Conservation (phyloP, 2,329 filamentous ascomycete species). For the Ophiosphaerella korrae region DNA sequence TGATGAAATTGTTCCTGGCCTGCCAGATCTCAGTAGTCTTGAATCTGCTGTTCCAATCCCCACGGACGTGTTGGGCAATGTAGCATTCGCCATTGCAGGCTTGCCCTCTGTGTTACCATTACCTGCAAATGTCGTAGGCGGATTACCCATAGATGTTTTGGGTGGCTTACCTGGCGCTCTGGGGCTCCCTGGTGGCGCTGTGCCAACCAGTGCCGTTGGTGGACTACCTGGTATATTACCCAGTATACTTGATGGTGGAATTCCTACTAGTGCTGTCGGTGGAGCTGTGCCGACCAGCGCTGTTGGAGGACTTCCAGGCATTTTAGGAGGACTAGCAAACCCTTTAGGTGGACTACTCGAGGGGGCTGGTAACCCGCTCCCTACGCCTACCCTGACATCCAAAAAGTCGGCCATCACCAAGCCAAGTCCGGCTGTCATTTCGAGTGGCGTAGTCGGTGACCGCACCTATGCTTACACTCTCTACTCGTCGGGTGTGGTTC, state of each 20-base stretch:
- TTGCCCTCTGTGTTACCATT: neutral
- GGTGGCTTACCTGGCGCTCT: neutral
- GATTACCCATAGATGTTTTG: neutral
- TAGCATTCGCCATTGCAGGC: neutral
- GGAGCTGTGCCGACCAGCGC: neutral
- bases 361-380: neutral
- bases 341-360: neutral
- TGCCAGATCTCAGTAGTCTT: too few relatives aligned
- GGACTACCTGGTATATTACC: too few relatives aligned
- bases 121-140: neutral
- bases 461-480: constrained; percentile 17
- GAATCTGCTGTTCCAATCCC: too few relatives aligned
- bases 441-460: constrained; percentile 15
- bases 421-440: constrained; percentile 7
- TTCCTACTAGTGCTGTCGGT: neutral
- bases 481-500: constrained; percentile 17
- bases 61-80: too few relatives aligned
- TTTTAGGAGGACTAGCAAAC: neutral
- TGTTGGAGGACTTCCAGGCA: constrained; percentile 1
- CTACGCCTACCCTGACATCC: neutral
- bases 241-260: neutral
- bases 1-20: too few relatives aligned
- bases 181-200: too few relatives aligned
- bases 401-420: neutral
- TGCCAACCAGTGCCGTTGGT: too few relatives aligned